Base-by-base conservation (phyloP, 345 rosid genomes). In the Dovyalis caffra region DNA sequence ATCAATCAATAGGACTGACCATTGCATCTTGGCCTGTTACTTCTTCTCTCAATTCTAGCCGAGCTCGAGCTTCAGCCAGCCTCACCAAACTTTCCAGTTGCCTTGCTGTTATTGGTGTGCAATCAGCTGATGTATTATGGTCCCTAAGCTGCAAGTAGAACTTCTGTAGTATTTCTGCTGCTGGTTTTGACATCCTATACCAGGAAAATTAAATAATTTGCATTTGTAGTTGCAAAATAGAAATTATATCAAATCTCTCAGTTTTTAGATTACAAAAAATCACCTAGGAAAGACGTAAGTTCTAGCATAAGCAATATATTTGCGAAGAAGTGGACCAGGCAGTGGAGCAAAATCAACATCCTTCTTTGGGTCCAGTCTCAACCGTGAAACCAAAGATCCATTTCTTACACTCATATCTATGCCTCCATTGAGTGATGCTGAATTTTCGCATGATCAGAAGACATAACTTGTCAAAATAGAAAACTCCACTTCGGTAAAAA, bases 81-180 rank as follows among this genome's bases (percentile, higher is more conserved):
- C 99, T 85, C 73, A 91, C 97, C 82, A 95, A 84, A 84, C 99
- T 95, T 82, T 95, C 99, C 61, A 95, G 82, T 64, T 95, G 99
- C 84, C 99, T 87, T 69, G 99, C 97, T 74, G 98, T 95, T 86
- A 93, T 93, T 64, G 97, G 99, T 60, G 97, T 95, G 74, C 89
- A 72, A 77, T 95, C 99, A 76, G 96, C 96, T 69, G 99, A 89
- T 60, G 96, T 93, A 79, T 88, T 89, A 69, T 76, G 93, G 80
- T 93, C 99, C 83, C 97, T 89, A 78, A 93, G 92, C 77, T 79
- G 84, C 61, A 95, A 90, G 86, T 91, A 95, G 81, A 95, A 95
- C 73, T 91, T 90, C 74, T 90, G 90, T 37, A 95, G 83, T 73
- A 95, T 89, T 68, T 93, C 95, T 18, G 96, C 97, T 28, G 98